Percentiles rank a stretch among this genome's conserved stretches.
phyloP scores from a whole-genome alignment of 2,329 filamentous ascomycete species.

The Xylariaceae sp. region DNA sequence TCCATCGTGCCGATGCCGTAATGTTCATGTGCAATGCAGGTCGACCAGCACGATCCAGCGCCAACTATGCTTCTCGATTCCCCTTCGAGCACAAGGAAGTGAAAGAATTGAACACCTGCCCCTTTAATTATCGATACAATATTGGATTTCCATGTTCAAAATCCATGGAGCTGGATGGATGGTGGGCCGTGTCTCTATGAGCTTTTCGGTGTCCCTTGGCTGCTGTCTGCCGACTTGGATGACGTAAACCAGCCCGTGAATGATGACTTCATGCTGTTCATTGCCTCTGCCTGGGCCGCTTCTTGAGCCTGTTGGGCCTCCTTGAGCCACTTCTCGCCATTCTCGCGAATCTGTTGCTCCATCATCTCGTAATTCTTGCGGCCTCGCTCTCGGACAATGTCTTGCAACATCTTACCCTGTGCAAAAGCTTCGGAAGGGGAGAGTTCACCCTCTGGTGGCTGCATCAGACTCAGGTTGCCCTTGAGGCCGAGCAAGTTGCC shows the following conservation, averaged over 20 bases:
- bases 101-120: neutral
- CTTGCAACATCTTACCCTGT: slow-evolving; percentile 95
- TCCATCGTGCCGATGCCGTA: too few species aligned
- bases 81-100: too few species aligned
- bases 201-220: slow-evolving; percentile 13
- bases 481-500: slow-evolving; percentile 74
- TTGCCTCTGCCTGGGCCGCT: slow-evolving; percentile 81
- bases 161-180: neutral
- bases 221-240: slow-evolving; percentile 11
- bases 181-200: slow-evolving; percentile 20
- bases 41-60: too few species aligned
- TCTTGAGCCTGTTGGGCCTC: slow-evolving; percentile 87
- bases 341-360: slow-evolving; percentile 85
- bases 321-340: slow-evolving; percentile 92
- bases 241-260: slow-evolving; percentile 54
- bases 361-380: slow-evolving; percentile 84
- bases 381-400: slow-evolving; percentile 86
- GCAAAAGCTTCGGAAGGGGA: slow-evolving; percentile 71
- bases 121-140: slow-evolving; percentile 8
- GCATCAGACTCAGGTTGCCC: slow-evolving; percentile 57
- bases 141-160: neutral
- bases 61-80: too few species aligned
- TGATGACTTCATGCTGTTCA: slow-evolving; percentile 84
- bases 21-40: too few species aligned
- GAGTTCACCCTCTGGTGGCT: slow-evolving; percentile 59